These are phyloP conservation scores for Leccinum boreale DNA, from an alignment of 768 basidiomycete genomes.

Conservation along the genomic window DNA sequence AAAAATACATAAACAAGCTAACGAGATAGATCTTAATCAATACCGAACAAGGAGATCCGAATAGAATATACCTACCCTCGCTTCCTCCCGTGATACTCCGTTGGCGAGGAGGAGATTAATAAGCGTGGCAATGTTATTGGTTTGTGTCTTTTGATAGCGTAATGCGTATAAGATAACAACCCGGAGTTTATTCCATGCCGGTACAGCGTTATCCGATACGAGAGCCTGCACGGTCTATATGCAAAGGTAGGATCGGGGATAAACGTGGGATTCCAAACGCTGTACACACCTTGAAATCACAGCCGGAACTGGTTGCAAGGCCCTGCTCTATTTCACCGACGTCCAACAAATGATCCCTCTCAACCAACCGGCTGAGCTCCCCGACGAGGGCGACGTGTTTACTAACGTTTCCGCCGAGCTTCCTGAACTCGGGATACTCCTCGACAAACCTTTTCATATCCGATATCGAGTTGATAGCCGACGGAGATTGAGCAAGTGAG, in stretches of 20 bases:
- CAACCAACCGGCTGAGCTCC: slow-evolving; percentile 89
- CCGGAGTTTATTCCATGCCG: slow-evolving; percentile 81
- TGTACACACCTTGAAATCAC: slow-evolving; percentile 73
- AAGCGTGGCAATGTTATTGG: slow-evolving; percentile 74
- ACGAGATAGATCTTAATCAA: slow-evolving; percentile 9
- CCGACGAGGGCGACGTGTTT: slow-evolving; percentile 98
- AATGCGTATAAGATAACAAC: slow-evolving; percentile 90
- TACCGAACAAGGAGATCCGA: neutral
- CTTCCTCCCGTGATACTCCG: slow-evolving; percentile 75
- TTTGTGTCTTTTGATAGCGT: slow-evolving; percentile 88
- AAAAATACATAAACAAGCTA: slow-evolving; percentile 88
- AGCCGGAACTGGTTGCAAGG: slow-evolving; percentile 85
- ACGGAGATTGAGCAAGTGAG: slow-evolving; percentile 70
- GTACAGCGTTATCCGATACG: slow-evolving; percentile 62
- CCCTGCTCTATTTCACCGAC: slow-evolving; percentile 96
- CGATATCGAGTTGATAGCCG: slow-evolving; percentile 84
- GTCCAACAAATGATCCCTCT: slow-evolving; percentile 78
- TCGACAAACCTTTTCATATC: slow-evolving; percentile 99
- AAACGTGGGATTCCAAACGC: neutral
- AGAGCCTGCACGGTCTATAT: slow-evolving; percentile 78
- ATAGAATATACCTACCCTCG: slow-evolving; percentile 42
- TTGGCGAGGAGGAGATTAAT: slow-evolving; percentile 74
- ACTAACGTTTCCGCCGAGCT: slow-evolving; percentile 96
- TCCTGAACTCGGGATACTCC: slow-evolving; percentile 96
- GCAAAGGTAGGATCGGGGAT: neutral